phyloP scores from a whole-genome alignment of 129 eudicot genomes.

The Escallonia rubra region DNA sequence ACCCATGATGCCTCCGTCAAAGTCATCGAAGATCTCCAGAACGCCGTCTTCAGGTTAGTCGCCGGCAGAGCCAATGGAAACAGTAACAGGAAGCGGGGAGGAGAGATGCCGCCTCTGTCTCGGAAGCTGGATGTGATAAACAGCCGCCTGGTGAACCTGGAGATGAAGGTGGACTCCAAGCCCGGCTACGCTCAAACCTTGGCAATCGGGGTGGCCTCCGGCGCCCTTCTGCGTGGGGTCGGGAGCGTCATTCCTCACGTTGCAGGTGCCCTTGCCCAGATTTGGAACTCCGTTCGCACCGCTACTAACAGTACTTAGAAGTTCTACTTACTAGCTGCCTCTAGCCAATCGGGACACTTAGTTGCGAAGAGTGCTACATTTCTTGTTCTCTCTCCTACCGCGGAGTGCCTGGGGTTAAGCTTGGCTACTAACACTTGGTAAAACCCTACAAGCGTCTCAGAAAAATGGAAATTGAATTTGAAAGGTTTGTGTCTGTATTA shows the following conservation, averaged over 20 bases:
- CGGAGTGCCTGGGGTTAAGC: too few relatives aligned
- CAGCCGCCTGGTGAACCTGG: constrained; percentile 31
- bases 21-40: constrained; percentile 71
- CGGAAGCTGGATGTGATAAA: constrained; percentile 38
- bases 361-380: too few relatives aligned
- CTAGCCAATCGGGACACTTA: too few relatives aligned
- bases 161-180: constrained; percentile 65
- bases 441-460: too few relatives aligned
- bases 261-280: not conserved
- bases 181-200: constrained; percentile 60
- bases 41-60: constrained; percentile 44
- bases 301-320: not conserved
- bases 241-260: constrained; percentile 2
- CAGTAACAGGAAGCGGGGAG: too few relatives aligned
- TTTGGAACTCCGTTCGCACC: constrained; percentile 13
- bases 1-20: constrained; percentile 63
- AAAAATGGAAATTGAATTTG: too few relatives aligned
- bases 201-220: constrained; percentile 15
- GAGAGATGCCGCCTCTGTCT: not conserved
- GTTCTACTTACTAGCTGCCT: too few relatives aligned
- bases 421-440: too few relatives aligned
- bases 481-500: too few relatives aligned
- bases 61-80: not conserved
- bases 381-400: too few relatives aligned
- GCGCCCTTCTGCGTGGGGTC: constrained; percentile 1